Conservation (phyloP, 2,329 filamentous ascomycete genomes). For the Sporothrix sp. region DNA sequence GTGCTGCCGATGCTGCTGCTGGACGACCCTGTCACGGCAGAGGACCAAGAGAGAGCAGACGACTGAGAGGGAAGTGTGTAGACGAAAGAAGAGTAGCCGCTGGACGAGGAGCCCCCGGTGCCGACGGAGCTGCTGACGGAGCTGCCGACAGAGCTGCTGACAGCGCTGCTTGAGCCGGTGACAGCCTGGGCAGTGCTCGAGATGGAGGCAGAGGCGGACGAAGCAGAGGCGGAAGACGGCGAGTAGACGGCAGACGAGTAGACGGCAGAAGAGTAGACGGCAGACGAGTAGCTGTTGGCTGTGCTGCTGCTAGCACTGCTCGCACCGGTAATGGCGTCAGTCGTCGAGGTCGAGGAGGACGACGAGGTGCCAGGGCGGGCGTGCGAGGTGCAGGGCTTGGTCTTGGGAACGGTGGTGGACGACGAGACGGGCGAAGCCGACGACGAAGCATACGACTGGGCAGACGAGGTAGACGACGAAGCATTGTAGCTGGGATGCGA, state of each 20-base stretch:
- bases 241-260: neutral
- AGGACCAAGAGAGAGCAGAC: neutral
- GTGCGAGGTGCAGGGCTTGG: too few relatives aligned
- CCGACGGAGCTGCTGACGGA: neutral
- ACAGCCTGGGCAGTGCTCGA: neutral
- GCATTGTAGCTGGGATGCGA: neutral
- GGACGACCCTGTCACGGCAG: neutral
- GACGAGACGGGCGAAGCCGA: neutral
- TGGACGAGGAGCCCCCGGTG: too few relatives aligned
- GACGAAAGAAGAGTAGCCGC: neutral
- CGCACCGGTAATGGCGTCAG: neutral
- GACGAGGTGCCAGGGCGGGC: slow-evolving; percentile 1
- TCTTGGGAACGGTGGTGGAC: neutral
- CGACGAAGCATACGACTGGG: neutral
- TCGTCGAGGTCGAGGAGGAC: slow-evolving; percentile 1
- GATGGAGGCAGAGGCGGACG: neutral
- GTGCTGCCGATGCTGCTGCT: neutral
- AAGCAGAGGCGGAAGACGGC: neutral
- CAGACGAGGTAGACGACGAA: neutral
- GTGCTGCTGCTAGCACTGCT: neutral
- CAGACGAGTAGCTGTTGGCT: slow-evolving; percentile 3
- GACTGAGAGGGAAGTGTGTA: neutral
- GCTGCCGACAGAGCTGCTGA: neutral
- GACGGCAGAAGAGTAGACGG: slow-evolving; percentile 4
- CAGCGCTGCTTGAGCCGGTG: neutral